These are phyloP conservation scores for Borovskyia barvae DNA, from an alignment of 208 protist genomes.

Conservation along the genomic window DNA sequence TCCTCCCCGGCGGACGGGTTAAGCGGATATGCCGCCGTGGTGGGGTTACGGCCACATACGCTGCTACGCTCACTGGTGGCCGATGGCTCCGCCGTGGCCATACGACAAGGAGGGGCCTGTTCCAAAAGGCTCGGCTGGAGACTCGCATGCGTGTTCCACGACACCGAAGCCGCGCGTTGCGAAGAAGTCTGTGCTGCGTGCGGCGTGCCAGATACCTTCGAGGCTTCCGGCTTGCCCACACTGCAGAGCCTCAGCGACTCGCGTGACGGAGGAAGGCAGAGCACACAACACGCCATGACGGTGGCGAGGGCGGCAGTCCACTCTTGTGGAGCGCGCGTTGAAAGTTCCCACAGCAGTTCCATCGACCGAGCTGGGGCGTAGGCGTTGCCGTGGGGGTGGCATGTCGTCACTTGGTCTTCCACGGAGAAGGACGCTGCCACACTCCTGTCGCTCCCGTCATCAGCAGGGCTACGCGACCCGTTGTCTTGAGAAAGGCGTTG, in stretches of 20 bases:
- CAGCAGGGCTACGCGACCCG: too few relatives aligned
- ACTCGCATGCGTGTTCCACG: conserved; percentile 1
- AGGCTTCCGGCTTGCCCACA: too few relatives aligned
- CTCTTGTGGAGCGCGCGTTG: conserved; percentile 6
- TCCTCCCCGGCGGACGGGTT: neutral
- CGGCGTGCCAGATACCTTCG: conserved; percentile 1
- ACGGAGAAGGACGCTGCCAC: too few relatives aligned
- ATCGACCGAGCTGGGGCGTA: conserved; percentile 17
- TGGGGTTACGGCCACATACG: neutral
- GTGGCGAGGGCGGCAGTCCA: conserved; percentile 24
- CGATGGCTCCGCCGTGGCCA: too few relatives aligned
- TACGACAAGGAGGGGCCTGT: too few relatives aligned
- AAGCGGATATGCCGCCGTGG: neutral
- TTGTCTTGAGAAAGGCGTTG: too few relatives aligned
- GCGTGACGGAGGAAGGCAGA: conserved; percentile 10
- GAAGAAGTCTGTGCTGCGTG: neutral
- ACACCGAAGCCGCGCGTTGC: neutral
- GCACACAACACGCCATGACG: conserved; percentile 20
- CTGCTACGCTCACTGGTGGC: neutral
- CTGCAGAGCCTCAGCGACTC: too few relatives aligned
- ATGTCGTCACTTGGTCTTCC: too few relatives aligned
- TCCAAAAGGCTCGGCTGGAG: conserved; percentile 2
- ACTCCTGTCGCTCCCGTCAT: too few relatives aligned
- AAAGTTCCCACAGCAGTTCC: conserved; percentile 25
- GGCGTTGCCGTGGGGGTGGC: too few relatives aligned